Conservation (phyloP, 305 asterid species). For the Solanum hybrid region DNA sequence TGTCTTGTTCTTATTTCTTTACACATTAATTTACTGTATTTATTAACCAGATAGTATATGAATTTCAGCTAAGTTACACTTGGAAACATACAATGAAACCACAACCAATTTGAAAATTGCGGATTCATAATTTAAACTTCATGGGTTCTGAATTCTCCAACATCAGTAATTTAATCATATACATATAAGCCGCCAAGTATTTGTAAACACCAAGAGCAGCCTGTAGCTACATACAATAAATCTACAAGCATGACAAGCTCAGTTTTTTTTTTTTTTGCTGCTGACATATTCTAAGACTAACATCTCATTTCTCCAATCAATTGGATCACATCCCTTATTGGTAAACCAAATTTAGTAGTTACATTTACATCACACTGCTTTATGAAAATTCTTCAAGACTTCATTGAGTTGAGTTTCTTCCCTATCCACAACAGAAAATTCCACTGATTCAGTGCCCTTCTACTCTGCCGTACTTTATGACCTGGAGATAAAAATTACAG, state of each 20-base stretch:
- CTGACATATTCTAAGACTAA: neutral
- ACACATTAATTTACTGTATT: too few species aligned
- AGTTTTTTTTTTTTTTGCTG: neutral
- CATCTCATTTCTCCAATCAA: neutral
- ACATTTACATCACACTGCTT: neutral
- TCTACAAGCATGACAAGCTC: neutral
- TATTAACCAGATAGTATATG: neutral
- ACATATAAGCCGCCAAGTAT: neutral
- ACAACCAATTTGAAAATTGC: neutral
- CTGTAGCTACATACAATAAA: neutral
- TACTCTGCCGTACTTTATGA: neutral
- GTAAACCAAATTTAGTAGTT: neutral
- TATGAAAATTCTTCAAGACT: neutral
- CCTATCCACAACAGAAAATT: neutral
- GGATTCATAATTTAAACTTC: neutral
- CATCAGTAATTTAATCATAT: neutral
- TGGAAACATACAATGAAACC: neutral
- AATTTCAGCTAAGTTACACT: neutral
- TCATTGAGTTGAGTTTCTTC: neutral
- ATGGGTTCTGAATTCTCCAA: neutral
- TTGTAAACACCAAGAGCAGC: neutral
- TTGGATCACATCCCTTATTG: neutral
- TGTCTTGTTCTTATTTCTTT: too few species aligned
- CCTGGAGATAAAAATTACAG: neutral
- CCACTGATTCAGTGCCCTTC: neutral